Percentiles rank a stretch among this genome's conserved stretches.
These are phyloP conservation scores for Floccularia luteovirens DNA, from an alignment of 768 basidiomycete genomes.

Conservation along the genomic window DNA sequence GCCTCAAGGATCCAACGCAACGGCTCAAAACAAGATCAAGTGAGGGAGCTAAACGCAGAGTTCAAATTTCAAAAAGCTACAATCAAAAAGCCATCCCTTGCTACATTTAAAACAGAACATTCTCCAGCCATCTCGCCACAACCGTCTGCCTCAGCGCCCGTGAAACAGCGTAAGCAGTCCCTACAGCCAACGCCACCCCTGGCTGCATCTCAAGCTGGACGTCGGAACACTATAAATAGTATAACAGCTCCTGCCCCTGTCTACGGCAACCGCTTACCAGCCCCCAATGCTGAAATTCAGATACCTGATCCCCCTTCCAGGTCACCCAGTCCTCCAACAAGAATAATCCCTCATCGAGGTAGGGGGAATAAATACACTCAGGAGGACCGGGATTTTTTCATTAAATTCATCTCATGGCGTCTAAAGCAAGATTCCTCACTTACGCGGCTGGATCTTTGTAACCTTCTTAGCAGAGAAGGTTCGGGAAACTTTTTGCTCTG, in stretches of 20 bases:
- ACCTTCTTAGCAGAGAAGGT: conserved; percentile 52
- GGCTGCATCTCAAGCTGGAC: conserved; percentile 16
- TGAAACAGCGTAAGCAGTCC: conserved; percentile 16
- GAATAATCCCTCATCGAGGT: conserved; percentile 30
- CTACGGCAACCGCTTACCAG: conserved; percentile 40
- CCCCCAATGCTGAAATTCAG: conserved; percentile 53
- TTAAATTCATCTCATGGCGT: conserved; percentile 59
- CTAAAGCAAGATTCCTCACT: conserved; percentile 45
- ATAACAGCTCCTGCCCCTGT: conserved; percentile 45
- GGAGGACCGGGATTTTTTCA: conserved; percentile 60
- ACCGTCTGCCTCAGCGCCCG: conserved; percentile 10
- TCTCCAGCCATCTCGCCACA: conserved; percentile 13
- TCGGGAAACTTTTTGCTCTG: conserved; percentile 5
- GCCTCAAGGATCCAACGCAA: conserved; percentile 18
- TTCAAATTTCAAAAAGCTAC: conserved; percentile 16
- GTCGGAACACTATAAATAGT: conserved; percentile 53
- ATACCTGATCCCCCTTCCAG: conserved; percentile 60
- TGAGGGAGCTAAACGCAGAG: no score
- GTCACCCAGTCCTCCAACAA: conserved; percentile 60
- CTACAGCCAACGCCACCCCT: conserved; percentile 14
- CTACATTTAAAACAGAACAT: conserved; percentile 27
- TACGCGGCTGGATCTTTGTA: conserved; percentile 46
- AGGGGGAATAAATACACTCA: conserved; percentile 58
- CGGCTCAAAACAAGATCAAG: background rate
- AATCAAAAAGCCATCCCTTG: conserved; percentile 31